A percentile compares a stretch with the other conserved stretches of the same genome.
Conservation (phyloP, 257 asterid genomes). For the Lavandula angustifolia region DNA sequence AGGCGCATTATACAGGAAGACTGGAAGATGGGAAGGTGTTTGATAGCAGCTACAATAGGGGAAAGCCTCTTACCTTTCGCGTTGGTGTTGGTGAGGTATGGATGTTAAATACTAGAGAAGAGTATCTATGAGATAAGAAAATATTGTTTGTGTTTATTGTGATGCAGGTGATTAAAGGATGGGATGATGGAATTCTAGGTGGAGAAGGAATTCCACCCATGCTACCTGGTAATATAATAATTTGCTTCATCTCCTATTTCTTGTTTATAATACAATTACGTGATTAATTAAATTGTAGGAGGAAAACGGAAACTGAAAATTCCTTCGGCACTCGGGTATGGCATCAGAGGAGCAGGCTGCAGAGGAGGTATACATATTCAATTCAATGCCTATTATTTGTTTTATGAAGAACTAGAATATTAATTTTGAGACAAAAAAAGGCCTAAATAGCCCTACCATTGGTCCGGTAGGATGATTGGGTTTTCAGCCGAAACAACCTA, state of each 20-base stretch:
- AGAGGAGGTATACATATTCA: constrained; percentile 69
- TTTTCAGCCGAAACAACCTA: too few relatives aligned
- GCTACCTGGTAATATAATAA: constrained; percentile 63
- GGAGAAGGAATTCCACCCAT: constrained; percentile 90
- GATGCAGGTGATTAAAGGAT: constrained; percentile 85
- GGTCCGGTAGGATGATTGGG: too few relatives aligned
- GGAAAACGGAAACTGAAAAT: constrained; percentile 79
- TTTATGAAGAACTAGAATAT: too few relatives aligned
- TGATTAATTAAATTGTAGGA: constrained; percentile 39
- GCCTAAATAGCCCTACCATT: too few relatives aligned
- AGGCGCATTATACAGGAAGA: constrained; percentile 90
- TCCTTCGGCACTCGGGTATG: constrained; percentile 89
- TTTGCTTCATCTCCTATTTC: neutral
- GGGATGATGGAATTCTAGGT: constrained; percentile 94
- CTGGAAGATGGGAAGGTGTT: constrained; percentile 79
- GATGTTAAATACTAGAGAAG: too few relatives aligned
- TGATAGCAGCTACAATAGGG: constrained; percentile 93
- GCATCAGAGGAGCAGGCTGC: constrained; percentile 88
- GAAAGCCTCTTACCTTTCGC: constrained; percentile 87
- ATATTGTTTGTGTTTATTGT: too few relatives aligned
- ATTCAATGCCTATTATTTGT: too few relatives aligned
- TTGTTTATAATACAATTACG: neutral
- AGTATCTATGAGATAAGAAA: too few relatives aligned
- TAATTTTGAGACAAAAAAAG: too few relatives aligned
- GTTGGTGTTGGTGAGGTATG: constrained; percentile 90